Percentiles rank a stretch among this genome's conserved stretches.
Evolutionary conservation across 441 rosid genomes (phyloP).

Genomic region (Populus hybrid): DNA sequence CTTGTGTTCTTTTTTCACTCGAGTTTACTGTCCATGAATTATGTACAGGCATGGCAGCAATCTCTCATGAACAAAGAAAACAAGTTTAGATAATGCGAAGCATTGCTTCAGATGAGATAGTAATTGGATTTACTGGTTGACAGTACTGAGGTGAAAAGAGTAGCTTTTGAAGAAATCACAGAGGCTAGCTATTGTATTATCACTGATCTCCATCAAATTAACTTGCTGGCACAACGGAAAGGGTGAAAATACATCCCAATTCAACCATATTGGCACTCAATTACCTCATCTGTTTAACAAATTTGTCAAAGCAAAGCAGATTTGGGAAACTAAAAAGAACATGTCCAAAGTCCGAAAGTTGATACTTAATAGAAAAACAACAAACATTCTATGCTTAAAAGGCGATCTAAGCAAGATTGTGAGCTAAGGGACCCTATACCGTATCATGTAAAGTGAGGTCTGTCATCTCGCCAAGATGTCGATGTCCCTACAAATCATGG

Average conservation of each 20-base stretch:
- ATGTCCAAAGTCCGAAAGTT: neutral
- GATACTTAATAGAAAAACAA: neutral
- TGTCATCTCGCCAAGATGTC: neutral
- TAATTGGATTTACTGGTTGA: neutral
- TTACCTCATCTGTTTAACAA: neutral
- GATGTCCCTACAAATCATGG: neutral
- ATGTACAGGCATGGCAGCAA: neutral
- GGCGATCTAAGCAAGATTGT: neutral
- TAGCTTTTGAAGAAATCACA: neutral
- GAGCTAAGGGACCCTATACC: neutral
- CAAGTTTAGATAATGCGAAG: neutral
- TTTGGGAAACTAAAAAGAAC: neutral
- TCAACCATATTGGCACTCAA: neutral
- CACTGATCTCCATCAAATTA: neutral
- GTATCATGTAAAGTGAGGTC: neutral
- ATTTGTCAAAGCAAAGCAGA: neutral
- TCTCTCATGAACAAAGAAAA: neutral
- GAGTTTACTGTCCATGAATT: neutral
- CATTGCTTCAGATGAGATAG: neutral
- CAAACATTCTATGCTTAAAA: neutral
- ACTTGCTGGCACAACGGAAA: too few relatives aligned
- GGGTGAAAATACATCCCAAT: too few relatives aligned
- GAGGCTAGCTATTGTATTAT: neutral
- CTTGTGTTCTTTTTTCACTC: neutral
- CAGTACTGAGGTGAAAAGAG: neutral